Evolutionary conservation across 2,329 filamentous ascomycete species (phyloP).

Genomic region (Cladosporium velox): DNA sequence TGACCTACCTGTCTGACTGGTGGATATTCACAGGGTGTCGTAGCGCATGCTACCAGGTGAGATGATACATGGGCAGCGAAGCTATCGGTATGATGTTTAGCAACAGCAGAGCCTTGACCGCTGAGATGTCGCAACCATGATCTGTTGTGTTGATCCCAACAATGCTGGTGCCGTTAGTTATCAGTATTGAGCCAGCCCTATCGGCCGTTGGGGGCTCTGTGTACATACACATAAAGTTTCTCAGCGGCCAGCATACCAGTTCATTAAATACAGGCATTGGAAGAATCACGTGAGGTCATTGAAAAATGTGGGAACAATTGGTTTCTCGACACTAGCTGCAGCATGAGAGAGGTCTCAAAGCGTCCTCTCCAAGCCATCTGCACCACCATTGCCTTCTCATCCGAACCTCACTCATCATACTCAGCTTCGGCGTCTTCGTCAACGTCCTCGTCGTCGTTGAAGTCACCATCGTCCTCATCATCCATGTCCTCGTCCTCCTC

Average conservation of each 20-base stretch:
- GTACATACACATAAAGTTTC: too few relatives aligned
- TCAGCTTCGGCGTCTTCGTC: not conserved
- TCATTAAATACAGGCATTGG: too few relatives aligned
- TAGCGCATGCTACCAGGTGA: not conserved
- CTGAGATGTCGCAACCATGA: too few relatives aligned
- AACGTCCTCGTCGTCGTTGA: not conserved
- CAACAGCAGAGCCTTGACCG: too few relatives aligned
- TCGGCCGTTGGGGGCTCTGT: too few relatives aligned
- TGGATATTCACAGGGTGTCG: too few relatives aligned
- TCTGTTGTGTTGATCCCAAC: too few relatives aligned
- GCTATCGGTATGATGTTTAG: not conserved
- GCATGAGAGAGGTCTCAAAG: conserved; percentile 8
- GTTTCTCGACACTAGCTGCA: not conserved
- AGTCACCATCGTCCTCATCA: not conserved
- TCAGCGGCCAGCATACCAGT: too few relatives aligned
- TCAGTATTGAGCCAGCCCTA: too few relatives aligned
- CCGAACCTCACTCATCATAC: not conserved
- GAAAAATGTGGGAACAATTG: too few relatives aligned
- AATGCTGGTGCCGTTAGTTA: too few relatives aligned
- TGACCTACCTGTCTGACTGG: not conserved
- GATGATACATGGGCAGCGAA: not conserved
- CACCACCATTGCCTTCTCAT: not conserved
- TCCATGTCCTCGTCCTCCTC: not conserved
- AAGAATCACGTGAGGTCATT: too few relatives aligned
- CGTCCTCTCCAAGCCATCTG: conserved; percentile 8